These are phyloP conservation scores for Neurospora sp. DNA, from an alignment of 495 filamentous ascomycete genomes.

Conservation along the genomic window DNA sequence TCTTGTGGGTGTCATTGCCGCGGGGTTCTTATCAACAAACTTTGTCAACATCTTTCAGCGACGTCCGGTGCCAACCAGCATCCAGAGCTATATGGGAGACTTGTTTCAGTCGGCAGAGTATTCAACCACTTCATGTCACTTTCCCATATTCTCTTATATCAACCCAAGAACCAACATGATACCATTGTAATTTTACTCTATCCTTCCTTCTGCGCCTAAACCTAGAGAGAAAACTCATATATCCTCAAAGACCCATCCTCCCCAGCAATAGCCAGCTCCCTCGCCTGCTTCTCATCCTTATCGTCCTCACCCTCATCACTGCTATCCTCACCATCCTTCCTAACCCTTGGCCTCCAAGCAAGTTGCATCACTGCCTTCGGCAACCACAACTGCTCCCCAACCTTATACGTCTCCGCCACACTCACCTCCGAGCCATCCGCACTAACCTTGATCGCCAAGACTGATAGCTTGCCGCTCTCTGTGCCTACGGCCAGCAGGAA, in stretches of 20 bases:
- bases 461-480: constrained; percentile 44
- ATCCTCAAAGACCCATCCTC: constrained; percentile 75
- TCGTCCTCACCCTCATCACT: neutral
- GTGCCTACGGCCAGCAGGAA: constrained; percentile 59
- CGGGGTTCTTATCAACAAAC: neutral
- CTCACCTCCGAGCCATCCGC: constrained; percentile 32
- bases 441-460: constrained; percentile 27
- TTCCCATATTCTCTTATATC: neutral
- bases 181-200: neutral
- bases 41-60: neutral
- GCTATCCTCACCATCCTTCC: constrained; percentile 2
- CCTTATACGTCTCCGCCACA: constrained; percentile 32
- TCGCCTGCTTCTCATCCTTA: constrained; percentile 5
- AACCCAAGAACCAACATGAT: neutral
- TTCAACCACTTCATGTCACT: neutral
- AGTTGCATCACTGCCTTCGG: constrained; percentile 67
- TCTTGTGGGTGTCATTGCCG: neutral
- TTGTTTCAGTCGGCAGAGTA: neutral
- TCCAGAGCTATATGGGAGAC: neutral
- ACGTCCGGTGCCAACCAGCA: neutral
- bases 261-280: constrained; percentile 66
- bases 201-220: neutral
- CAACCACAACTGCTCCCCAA: constrained; percentile 41
- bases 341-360: constrained; percentile 56
- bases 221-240: constrained; percentile 42